phyloP scores from a whole-genome alignment of 2,329 filamentous ascomycete species.

The Ascochyta viciae-villosae region DNA sequence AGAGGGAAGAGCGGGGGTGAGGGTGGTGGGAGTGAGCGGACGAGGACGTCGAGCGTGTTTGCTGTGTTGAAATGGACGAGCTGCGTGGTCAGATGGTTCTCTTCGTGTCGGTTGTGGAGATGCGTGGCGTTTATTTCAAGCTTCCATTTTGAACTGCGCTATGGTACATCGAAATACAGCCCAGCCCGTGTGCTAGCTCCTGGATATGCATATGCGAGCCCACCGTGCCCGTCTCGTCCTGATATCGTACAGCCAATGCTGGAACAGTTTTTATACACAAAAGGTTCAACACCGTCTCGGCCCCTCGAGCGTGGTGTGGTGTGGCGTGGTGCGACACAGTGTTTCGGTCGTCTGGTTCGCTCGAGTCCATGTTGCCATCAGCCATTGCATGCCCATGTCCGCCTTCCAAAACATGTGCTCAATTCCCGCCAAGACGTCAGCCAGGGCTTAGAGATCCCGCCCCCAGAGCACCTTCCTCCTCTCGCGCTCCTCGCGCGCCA shows the following conservation, averaged over 20 bases:
- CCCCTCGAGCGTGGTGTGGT: neutral
- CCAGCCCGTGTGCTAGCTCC: constrained; percentile 12
- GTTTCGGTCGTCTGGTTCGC: too few species aligned
- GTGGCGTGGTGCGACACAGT: too few species aligned
- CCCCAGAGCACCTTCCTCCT: constrained; percentile 68
- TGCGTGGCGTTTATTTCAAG: neutral
- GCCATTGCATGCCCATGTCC: too few species aligned
- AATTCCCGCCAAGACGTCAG: too few species aligned
- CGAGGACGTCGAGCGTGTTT: too few species aligned
- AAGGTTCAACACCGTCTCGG: neutral
- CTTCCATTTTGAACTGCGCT: constrained; percentile 5
- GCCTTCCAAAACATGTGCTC: neutral
- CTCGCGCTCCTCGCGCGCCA: constrained; percentile 67
- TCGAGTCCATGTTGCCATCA: too few species aligned
- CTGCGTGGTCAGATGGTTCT: too few species aligned
- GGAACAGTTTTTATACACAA: constrained; percentile 16
- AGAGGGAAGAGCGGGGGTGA: neutral
- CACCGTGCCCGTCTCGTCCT: neutral
- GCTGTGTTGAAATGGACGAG: too few species aligned
- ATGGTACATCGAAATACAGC: constrained; percentile 16
- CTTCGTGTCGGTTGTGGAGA: too few species aligned
- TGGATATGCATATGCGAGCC: constrained; percentile 16
- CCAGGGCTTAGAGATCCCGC: constrained; percentile 57
- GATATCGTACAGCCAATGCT: constrained; percentile 18
- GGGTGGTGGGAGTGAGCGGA: too few species aligned